These are phyloP conservation scores for Salvia hispanica DNA, from an alignment of 257 asterid species.

Conservation along the genomic window DNA sequence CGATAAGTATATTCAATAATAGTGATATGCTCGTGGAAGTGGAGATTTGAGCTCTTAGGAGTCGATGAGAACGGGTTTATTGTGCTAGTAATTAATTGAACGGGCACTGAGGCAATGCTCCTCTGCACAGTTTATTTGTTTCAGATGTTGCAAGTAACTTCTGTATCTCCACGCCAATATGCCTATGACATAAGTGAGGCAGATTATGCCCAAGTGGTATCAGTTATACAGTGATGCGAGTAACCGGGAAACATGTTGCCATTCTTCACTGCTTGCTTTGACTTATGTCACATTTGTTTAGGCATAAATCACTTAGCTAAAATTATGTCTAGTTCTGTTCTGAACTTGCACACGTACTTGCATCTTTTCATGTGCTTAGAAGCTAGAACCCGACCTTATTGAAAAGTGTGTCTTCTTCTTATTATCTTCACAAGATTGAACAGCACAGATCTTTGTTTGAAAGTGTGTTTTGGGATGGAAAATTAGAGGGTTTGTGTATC, in stretches of 20 bases:
- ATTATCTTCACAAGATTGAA: too few species aligned
- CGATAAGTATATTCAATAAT: neutral
- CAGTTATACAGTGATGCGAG: constrained; percentile 3
- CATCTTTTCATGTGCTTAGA: neutral
- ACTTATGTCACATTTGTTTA: neutral
- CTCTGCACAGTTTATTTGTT: neutral
- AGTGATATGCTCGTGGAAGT: neutral
- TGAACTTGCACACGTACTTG: constrained; percentile 1
- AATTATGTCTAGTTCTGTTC: neutral
- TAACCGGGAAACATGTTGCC: constrained; percentile 6
- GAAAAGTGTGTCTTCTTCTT: too few species aligned
- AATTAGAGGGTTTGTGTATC: neutral
- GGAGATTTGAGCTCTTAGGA: neutral
- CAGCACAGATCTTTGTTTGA: neutral
- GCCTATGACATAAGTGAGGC: neutral
- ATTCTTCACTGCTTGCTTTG: neutral
- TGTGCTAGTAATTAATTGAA: neutral
- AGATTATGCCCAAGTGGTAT: neutral
- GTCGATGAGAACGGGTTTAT: neutral
- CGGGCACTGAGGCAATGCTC: neutral
- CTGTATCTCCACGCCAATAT: too few species aligned
- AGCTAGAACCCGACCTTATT: neutral
- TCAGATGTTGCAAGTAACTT: neutral
- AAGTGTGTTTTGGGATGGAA: neutral
- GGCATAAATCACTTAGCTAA: constrained; percentile 8